phyloP scores from a whole-genome alignment of 129 eudicot genomes.

The Pittosporum tobira region DNA sequence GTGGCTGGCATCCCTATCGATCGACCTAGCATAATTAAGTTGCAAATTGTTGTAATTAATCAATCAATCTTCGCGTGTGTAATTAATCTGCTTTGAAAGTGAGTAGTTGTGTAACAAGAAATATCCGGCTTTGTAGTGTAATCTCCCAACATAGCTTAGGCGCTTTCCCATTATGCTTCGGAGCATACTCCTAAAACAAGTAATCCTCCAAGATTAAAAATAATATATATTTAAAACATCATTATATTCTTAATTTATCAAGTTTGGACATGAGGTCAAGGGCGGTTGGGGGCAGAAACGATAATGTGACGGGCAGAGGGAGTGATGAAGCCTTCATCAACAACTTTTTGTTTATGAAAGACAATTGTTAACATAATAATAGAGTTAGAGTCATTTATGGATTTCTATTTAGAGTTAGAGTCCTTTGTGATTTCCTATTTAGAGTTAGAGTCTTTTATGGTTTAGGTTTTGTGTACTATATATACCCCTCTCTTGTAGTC shows the following conservation, averaged over 20 bases:
- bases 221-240: background rate
- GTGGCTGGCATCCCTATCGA: background rate
- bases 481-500: no score
- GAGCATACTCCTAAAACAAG: constrained; percentile 70
- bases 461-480: no score
- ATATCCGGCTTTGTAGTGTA: constrained; percentile 48
- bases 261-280: constrained; percentile 83
- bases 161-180: constrained; percentile 34
- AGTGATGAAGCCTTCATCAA: constrained; percentile 82
- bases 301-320: constrained; percentile 76
- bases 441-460: no score
- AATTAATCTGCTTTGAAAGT: no score
- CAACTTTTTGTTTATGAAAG: constrained; percentile 85
- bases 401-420: no score
- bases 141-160: constrained; percentile 75
- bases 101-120: constrained; percentile 33
- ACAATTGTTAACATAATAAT: no score
- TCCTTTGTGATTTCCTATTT: no score
- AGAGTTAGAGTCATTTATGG: no score
- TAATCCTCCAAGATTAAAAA: no score
- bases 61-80: no score
- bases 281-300: constrained; percentile 86
- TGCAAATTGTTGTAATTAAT: no score
- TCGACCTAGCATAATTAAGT: background rate
- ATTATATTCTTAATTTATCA: constrained; percentile 16